Base-by-base conservation (phyloP, 1,284 basidiomycete genomes). In the Ustilago trichophora region DNA sequence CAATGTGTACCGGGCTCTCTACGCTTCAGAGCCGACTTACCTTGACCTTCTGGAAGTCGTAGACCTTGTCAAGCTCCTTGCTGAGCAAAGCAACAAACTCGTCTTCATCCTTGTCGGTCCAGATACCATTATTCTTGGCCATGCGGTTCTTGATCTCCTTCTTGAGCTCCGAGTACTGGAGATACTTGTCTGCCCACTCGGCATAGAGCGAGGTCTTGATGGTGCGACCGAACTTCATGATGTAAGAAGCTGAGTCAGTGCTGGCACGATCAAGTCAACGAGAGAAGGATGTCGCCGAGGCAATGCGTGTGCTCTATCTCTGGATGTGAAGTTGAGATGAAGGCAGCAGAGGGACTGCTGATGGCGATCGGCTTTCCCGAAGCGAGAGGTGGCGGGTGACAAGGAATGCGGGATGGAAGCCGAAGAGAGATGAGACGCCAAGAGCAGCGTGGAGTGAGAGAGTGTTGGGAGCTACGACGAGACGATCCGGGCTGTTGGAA, bases 41-140 rank as follows among this genome's bases (percentile, higher is more conserved):
- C 87, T 98, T 98, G 40, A 86, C 84, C 78, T 90, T 91, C 81
- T 98, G 96, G 82, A 98, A 98, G 77, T 90, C 89, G 78, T 97
- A 91, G 53, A 98, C 90, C 85, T 98, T 98, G 80, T 95, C 91
- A 38, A 98, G 86, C 83, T 98, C 93, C 62, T 85, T 85, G 78
- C 92, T 90, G 53, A 98, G 88, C 35, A 77, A 43, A 31, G 69
- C 72, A 22, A 81, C 77, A 47, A 77, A 80, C 38, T 78, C 77
- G 38, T 80, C 77, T 59, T 81, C 80, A 31, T 81, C 80, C 60
- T 76, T 71, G 57, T 80, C 80, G 25, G 76, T 75, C 80, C 80
- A 81, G n/a, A 40, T 42, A 40, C 75, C 76, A 29, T 75, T 67
- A 69, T 80, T 79, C 40, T 72, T 70, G 19, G 70, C 73, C 51